Base-by-base conservation (phyloP, 2,329 filamentous ascomycete species). In the Bipolaris zeicola region DNA sequence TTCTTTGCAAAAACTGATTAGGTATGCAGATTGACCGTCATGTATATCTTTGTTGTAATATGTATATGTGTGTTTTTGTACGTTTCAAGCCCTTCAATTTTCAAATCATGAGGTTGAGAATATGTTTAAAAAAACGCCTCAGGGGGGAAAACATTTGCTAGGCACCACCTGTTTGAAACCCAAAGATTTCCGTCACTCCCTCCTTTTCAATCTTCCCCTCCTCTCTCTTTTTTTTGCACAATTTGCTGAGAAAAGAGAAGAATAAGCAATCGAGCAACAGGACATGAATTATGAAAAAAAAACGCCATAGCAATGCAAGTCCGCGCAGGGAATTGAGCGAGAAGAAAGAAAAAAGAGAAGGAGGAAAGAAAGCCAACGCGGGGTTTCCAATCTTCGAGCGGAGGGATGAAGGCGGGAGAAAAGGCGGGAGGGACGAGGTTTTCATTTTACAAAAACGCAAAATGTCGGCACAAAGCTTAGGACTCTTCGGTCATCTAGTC, bases 401-500 rank as follows among this genome's bases (percentile, higher is more conserved):
- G 10, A 26, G 16, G 26, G 8, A 16, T 1, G 37, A 10, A 10
- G 37, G 22, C 7, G 41, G 6, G 20, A 20, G 20, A 20, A 20
- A 14, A 22, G n/a, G 26, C 22, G 22, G 26, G 42, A 11, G 31
- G 16, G 5, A 33, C 22, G 16, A n/a, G 10, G 10, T 13, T 10
- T 31, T 11, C 10, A 31, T 31, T 31, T 45, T 33, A 28, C 42
- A 22, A 33, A 31, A 31, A 31, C 10, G 4, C 28, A 31, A 31
- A 13, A 31, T 7, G n/a, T 8, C 16, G 26, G 14, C 41, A 7
- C 24, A 26, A 3, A 31, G n/a, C 26, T 44, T 1, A 8, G 2
- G 2, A 14, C 14, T 33, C 16, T 31, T 44, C n/a, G 5, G 47
- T 34, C 34, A 39, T 33, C 58, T 73, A 75, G 57, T 76, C 73